Evolutionary conservation across 768 basidiomycete species (phyloP).

Genomic region (Tylopilus rubrobrunneus): DNA sequence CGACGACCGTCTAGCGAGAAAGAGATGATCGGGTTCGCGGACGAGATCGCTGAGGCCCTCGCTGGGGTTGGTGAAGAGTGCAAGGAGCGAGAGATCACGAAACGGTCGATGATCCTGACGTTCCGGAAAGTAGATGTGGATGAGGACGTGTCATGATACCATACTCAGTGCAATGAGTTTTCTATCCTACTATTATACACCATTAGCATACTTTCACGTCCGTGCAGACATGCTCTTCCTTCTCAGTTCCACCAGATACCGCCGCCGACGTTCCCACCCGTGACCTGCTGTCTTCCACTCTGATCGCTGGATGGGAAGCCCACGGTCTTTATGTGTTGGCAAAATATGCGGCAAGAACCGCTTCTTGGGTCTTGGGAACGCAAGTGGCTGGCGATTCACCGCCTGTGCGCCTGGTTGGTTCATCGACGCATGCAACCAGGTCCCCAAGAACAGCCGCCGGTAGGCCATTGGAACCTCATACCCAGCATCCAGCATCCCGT

Average conservation of each 20-base stretch:
- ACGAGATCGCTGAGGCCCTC: constrained; percentile 40
- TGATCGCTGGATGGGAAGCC: constrained; percentile 30
- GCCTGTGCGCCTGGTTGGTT: constrained; percentile 4
- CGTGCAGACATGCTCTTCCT: constrained; percentile 4
- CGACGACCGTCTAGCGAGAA: too few relatives aligned
- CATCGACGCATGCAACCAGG: constrained; percentile 23
- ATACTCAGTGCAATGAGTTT: constrained; percentile 4
- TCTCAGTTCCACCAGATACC: constrained; percentile 1
- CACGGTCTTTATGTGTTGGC: constrained; percentile 29
- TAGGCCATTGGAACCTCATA: constrained; percentile 39
- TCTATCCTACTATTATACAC: constrained; percentile 26
- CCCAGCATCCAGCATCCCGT: constrained; percentile 39
- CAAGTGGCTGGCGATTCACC: constrained; percentile 26
- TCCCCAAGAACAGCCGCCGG: constrained; percentile 38
- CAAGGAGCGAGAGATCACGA: constrained; percentile 41
- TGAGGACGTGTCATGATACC: constrained; percentile 5
- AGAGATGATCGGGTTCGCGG: constrained; percentile 44
- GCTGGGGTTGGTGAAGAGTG: constrained; percentile 52
- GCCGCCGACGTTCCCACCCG: constrained; percentile 19
- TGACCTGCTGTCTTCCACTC: constrained; percentile 23
- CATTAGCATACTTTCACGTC: constrained; percentile 24
- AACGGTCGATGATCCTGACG: constrained; percentile 38
- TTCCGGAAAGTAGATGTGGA: constrained; percentile 35
- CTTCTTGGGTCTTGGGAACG: constrained; percentile 19
- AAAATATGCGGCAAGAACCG: constrained; percentile 25